These are phyloP conservation scores for Fusarium succisae DNA, from an alignment of 2,329 filamentous ascomycete genomes.

Conservation along the genomic window DNA sequence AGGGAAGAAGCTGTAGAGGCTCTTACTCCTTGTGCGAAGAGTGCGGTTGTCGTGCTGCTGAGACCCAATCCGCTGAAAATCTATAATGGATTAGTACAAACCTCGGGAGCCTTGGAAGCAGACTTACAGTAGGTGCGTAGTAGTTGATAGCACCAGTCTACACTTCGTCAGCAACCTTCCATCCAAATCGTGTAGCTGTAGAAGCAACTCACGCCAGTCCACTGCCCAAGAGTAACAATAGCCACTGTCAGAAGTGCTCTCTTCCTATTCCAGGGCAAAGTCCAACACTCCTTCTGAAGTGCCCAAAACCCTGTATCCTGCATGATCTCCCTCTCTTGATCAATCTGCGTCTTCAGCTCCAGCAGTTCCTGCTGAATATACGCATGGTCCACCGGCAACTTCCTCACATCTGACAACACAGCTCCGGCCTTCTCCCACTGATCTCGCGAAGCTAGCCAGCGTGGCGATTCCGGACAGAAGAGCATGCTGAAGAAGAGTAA, in stretches of 20 bases:
- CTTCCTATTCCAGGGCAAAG: constrained; percentile 32
- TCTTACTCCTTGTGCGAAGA: constrained; percentile 71
- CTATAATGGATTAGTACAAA: neutral
- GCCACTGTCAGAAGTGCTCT: constrained; percentile 37
- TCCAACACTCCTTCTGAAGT: constrained; percentile 36
- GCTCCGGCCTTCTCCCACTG: constrained; percentile 58
- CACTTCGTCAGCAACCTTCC: neutral
- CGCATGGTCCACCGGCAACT: constrained; percentile 27
- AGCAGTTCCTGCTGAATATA: constrained; percentile 37
- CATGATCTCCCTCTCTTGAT: constrained; percentile 34
- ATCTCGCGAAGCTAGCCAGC: constrained; percentile 66
- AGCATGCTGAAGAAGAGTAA: constrained; percentile 63
- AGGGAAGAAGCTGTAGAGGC: fast-evolving
- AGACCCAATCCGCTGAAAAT: constrained; percentile 71
- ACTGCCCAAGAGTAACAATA: constrained; percentile 40
- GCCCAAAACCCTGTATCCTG: constrained; percentile 34
- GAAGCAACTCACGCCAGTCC: constrained; percentile 38
- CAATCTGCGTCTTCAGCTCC: constrained; percentile 27
- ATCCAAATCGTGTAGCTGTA: fast-evolving
- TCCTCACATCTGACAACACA: constrained; percentile 30
- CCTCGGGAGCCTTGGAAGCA: fast-evolving
- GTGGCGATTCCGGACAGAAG: constrained; percentile 66
- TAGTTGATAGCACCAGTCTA: constrained; percentile 57
- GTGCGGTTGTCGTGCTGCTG: constrained; percentile 57
- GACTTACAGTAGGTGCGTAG: constrained; percentile 61